These are phyloP conservation scores for Kwoniella dendrophila DNA, from an alignment of 768 basidiomycete species.

Conservation along the genomic window DNA sequence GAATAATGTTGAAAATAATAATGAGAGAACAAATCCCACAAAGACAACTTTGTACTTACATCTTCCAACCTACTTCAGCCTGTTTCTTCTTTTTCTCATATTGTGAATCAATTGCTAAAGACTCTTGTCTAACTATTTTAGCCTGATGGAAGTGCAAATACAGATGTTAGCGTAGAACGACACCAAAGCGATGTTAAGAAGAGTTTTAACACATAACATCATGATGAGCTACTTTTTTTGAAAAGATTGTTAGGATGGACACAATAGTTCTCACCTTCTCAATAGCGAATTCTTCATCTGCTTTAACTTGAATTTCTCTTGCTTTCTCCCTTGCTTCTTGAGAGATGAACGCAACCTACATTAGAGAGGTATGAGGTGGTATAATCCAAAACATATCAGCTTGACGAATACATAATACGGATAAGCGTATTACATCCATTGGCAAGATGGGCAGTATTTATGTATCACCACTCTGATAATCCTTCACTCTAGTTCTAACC, in stretches of 20 bases:
- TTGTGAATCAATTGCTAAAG: conserved; percentile 87
- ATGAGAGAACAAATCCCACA: not conserved
- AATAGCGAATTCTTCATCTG: conserved; percentile 98
- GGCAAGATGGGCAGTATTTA: not conserved
- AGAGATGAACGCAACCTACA: conserved; percentile 93
- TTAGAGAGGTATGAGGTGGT: too few relatives aligned
- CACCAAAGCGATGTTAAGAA: too few relatives aligned
- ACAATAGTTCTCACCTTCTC: conserved; percentile 71
- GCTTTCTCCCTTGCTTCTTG: conserved; percentile 98
- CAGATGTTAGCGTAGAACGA: not conserved
- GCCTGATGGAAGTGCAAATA: conserved; percentile 63
- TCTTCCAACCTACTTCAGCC: conserved; percentile 91
- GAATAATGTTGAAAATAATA: not conserved
- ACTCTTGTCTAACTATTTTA: conserved; percentile 94
- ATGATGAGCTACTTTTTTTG: too few relatives aligned
- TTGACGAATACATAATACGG: too few relatives aligned
- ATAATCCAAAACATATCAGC: not conserved
- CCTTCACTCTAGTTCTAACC: not conserved
- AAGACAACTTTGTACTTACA: conserved; percentile 64
- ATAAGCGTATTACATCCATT: not conserved
- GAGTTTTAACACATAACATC: too few relatives aligned
- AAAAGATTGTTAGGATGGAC: conserved; percentile 11
- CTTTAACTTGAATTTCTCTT: conserved; percentile 93
- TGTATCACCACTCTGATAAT: too few relatives aligned
- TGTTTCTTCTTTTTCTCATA: conserved; percentile 96